A percentile compares a stretch with the other conserved stretches of the same genome.
Evolutionary conservation across 805 yeast genomes (phyloP).

Genomic region (Grigorovia transvaalensis): DNA sequence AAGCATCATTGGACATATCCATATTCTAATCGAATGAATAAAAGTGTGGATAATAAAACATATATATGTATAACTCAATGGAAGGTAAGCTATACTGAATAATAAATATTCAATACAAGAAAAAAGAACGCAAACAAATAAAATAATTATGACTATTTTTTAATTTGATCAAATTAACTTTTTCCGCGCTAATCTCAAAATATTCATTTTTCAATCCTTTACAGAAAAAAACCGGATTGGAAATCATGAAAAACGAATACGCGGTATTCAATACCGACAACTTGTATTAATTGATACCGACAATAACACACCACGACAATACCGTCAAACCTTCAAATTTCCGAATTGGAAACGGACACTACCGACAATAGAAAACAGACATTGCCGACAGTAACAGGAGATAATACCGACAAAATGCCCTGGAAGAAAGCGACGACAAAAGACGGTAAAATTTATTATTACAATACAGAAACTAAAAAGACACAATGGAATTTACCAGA

Average conservation of each 20-base stretch:
- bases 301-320: not conserved
- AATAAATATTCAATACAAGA: too few relatives aligned
- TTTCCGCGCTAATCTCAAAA: not conserved
- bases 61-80: too few relatives aligned
- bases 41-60: too few relatives aligned
- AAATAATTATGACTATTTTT: too few relatives aligned
- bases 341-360: not conserved
- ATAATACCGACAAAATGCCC: not conserved
- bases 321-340: not conserved
- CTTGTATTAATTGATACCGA: not conserved
- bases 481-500: conserved; percentile 79
- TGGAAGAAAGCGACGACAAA: conserved; percentile 63
- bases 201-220: not conserved
- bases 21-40: not conserved
- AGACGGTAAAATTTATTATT: conserved; percentile 64
- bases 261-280: not conserved
- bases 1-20: not conserved
- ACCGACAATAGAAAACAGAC: not conserved
- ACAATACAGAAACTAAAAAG: conserved; percentile 50
- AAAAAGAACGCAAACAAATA: too few relatives aligned
- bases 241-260: not conserved
- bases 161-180: too few relatives aligned
- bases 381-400: not conserved
- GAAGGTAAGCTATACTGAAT: too few relatives aligned
- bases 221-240: not conserved